Conservation (phyloP, 2,329 filamentous ascomycete genomes). For the Xylaria sp. region DNA sequence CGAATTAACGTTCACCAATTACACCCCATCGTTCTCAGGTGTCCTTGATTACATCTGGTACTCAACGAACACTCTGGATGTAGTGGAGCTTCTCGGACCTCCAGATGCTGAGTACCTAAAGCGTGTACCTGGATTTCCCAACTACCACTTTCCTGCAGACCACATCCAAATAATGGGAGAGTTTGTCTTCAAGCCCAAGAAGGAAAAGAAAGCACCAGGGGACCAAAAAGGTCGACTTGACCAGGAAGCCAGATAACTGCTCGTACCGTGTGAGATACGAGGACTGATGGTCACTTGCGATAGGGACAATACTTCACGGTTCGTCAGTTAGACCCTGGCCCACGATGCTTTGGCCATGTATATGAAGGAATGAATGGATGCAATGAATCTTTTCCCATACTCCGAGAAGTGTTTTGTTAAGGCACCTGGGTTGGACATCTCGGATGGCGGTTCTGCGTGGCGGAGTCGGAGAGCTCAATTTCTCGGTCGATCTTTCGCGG, state of each 20-base stretch:
- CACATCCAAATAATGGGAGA: slow-evolving; percentile 91
- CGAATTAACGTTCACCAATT: slow-evolving; percentile 94
- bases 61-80: slow-evolving; percentile 87
- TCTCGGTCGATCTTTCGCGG: slow-evolving; percentile 37
- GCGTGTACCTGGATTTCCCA: slow-evolving; percentile 89
- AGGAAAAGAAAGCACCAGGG: slow-evolving; percentile 73
- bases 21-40: slow-evolving; percentile 90
- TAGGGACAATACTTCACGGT: slow-evolving; percentile 25
- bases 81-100: slow-evolving; percentile 84
- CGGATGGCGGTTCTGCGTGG: slow-evolving; percentile 37
- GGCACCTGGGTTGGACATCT: slow-evolving; percentile 47
- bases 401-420: slow-evolving; percentile 44
- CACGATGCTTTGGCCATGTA: slow-evolving; percentile 38
- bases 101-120: slow-evolving; percentile 87
- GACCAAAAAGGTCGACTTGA: slow-evolving; percentile 42
- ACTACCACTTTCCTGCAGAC: slow-evolving; percentile 93
- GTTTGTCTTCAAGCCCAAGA: slow-evolving; percentile 87
- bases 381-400: slow-evolving; percentile 45
- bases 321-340: slow-evolving; percentile 23
- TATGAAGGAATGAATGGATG: slow-evolving; percentile 42
- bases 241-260: slow-evolving; percentile 34
- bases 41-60: slow-evolving; percentile 99
- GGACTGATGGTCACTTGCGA: slow-evolving; percentile 17
- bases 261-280: slow-evolving; percentile 19
- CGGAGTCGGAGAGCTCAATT: slow-evolving; percentile 40